Conservation (phyloP, 2,329 filamentous ascomycete species). For the Aspergillus texensis region DNA sequence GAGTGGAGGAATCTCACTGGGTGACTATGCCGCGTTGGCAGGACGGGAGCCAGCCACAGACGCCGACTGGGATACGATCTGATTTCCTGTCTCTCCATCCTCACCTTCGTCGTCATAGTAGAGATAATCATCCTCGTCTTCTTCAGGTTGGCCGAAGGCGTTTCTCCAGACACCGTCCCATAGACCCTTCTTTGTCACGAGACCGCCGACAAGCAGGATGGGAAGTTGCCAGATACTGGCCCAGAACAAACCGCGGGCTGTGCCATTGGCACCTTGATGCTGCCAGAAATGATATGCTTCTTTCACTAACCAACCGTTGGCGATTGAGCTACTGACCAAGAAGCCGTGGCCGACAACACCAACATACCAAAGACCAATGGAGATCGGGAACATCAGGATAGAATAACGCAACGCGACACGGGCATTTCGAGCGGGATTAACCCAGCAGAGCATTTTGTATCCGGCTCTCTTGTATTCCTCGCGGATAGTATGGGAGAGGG, state of each 20-base stretch:
- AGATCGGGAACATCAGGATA: conserved; percentile 82
- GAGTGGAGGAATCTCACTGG: not conserved
- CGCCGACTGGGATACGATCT: conserved; percentile 5
- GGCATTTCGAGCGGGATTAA: conserved; percentile 80
- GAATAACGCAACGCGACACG: conserved; percentile 89
- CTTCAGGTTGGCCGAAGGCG: conserved; percentile 61
- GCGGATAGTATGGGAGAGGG: conserved; percentile 82
- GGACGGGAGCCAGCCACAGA: conserved; percentile 1
- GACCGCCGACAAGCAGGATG: conserved; percentile 82
- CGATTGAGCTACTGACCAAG: conserved; percentile 73
- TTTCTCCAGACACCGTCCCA: conserved; percentile 80
- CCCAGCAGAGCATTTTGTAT: conserved; percentile 78
- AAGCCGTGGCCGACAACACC: conserved; percentile 87
- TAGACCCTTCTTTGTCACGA: conserved; percentile 91
- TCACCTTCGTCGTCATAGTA: conserved; percentile 60
- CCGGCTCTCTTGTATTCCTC: conserved; percentile 80
- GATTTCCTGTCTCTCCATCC: conserved; percentile 3
- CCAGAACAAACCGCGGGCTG: conserved; percentile 87
- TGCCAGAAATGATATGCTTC: conserved; percentile 83
- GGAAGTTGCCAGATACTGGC: conserved; percentile 97
- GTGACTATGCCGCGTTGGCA: not conserved
- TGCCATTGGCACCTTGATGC: conserved; percentile 74
- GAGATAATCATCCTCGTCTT: conserved; percentile 57
- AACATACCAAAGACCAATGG: conserved; percentile 73
- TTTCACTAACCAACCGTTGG: conserved; percentile 83